A percentile compares a stretch with the other conserved stretches of the same genome.
phyloP scores from a whole-genome alignment of 441 rosid genomes.

The Adansonia gregorii region DNA sequence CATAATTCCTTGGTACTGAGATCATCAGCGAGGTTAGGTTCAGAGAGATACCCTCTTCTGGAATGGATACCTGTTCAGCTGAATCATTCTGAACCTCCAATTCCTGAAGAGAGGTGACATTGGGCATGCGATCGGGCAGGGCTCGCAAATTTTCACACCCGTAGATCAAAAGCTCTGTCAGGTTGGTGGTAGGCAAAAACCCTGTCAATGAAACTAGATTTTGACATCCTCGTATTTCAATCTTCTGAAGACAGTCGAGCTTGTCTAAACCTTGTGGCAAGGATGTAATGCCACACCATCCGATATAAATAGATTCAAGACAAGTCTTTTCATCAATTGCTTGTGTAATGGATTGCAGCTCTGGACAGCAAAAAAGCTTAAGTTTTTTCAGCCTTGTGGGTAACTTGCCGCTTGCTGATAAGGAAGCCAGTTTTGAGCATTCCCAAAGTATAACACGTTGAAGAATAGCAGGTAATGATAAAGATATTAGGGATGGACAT shows the following conservation, averaged over 20 bases:
- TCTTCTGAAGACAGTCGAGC: not conserved
- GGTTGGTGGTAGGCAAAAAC: not conserved
- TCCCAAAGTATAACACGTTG: not conserved
- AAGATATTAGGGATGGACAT: not conserved
- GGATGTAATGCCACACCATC: not conserved
- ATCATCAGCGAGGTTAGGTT: slow-evolving; percentile 19
- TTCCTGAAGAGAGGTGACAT: slow-evolving; percentile 32
- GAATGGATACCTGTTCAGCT: slow-evolving; percentile 27
- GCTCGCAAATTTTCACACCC: slow-evolving; percentile 11
- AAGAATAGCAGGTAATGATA: not conserved
- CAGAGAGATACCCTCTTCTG: slow-evolving; percentile 34
- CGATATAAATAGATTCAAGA: not conserved
- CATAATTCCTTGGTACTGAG: not conserved
- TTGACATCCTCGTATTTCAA: not conserved
- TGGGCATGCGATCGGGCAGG: slow-evolving; percentile 19
- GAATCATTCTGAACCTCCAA: slow-evolving; percentile 14
- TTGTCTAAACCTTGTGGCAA: not conserved
- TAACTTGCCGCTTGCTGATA: not conserved
- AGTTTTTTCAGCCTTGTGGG: not conserved
- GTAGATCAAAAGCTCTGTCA: slow-evolving; percentile 15
- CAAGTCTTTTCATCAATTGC: not conserved
- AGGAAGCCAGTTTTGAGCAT: not conserved
- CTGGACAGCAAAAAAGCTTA: not conserved
- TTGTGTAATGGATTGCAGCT: not conserved
- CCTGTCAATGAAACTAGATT: not conserved